Percentiles rank a stretch among this genome's conserved stretches.
Conservation (phyloP, 176 grass and related monocot species). For the Carex cristatella region DNA sequence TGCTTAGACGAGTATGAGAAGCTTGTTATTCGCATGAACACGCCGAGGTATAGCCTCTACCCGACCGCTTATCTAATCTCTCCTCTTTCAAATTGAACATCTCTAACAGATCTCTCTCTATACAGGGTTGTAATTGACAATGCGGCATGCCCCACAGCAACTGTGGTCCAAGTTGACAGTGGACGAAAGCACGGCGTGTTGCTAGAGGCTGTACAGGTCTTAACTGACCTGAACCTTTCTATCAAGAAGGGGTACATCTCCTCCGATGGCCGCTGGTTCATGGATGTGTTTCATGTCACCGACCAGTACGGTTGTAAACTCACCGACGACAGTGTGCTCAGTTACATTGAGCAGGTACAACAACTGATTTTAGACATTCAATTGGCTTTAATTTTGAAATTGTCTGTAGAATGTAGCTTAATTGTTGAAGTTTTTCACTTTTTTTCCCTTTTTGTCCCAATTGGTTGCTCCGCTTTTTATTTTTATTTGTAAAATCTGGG, state of each 20-base stretch:
- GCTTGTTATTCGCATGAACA: constrained; percentile 89
- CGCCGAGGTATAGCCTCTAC: constrained; percentile 30
- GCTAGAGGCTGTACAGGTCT: constrained; percentile 85
- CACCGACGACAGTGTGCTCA: constrained; percentile 75
- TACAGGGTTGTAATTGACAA: constrained; percentile 83
- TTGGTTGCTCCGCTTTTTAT: neutral
- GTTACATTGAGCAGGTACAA: constrained; percentile 70
- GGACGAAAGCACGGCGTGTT: constrained; percentile 62
- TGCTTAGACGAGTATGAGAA: constrained; percentile 91
- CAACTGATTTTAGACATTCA: neutral
- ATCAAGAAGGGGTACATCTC: constrained; percentile 95
- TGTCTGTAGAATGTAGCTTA: neutral
- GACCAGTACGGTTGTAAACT: constrained; percentile 77
- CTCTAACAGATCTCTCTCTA: neutral
- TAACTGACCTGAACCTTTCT: constrained; percentile 74
- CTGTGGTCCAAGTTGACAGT: constrained; percentile 80
- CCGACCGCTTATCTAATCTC: too few species aligned
- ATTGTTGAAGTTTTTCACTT: neutral
- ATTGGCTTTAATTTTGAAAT: neutral
- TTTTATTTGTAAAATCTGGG: neutral
- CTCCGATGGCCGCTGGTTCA: constrained; percentile 94
- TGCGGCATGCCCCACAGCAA: constrained; percentile 66
- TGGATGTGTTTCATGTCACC: constrained; percentile 98
- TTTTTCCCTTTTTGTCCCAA: neutral
- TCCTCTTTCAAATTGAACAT: neutral